A percentile compares a stretch with the other conserved stretches of the same genome.
Evolutionary conservation across 495 filamentous ascomycete species (phyloP).

Genomic region (Aspergillus bridgeri): DNA sequence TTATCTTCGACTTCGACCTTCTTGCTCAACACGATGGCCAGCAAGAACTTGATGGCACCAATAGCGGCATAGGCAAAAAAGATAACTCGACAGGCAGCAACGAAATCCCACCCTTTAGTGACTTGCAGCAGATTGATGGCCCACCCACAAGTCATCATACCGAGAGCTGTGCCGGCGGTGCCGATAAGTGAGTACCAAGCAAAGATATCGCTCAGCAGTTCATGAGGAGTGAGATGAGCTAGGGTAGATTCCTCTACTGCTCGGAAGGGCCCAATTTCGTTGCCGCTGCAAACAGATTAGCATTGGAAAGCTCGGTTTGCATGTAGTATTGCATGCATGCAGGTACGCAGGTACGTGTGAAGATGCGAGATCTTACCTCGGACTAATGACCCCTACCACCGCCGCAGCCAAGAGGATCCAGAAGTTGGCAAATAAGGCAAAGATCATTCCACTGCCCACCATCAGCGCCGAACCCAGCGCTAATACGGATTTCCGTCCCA

Average conservation of each 20-base stretch:
- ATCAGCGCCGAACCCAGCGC: conserved; percentile 65
- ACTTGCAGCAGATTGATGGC: conserved; percentile 51
- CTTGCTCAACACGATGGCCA: conserved; percentile 57
- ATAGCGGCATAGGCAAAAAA: conserved; percentile 69
- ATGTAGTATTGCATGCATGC: not conserved
- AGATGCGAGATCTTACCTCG: conserved; percentile 41
- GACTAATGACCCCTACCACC: conserved; percentile 78
- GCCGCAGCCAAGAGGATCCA: conserved; percentile 72
- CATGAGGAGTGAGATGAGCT: conserved; percentile 64
- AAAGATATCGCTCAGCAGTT: conserved; percentile 66
- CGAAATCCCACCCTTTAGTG: conserved; percentile 47
- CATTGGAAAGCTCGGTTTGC: not conserved
- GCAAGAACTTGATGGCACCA: conserved; percentile 61
- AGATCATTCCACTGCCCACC: conserved; percentile 63
- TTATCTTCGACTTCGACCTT: conserved; percentile 54
- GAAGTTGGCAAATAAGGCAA: conserved; percentile 65
- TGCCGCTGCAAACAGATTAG: conserved; percentile 47
- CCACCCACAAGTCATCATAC: conserved; percentile 65
- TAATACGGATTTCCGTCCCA: conserved; percentile 71
- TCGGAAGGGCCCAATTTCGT: conserved; percentile 77
- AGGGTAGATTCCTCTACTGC: conserved; percentile 82
- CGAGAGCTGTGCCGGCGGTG: conserved; percentile 59
- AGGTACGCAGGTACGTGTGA: no score
- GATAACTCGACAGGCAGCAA: conserved; percentile 62
- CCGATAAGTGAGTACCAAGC: conserved; percentile 78